phyloP scores from a whole-genome alignment of 805 yeast genomes.

The Lipomyces starkeyi region DNA sequence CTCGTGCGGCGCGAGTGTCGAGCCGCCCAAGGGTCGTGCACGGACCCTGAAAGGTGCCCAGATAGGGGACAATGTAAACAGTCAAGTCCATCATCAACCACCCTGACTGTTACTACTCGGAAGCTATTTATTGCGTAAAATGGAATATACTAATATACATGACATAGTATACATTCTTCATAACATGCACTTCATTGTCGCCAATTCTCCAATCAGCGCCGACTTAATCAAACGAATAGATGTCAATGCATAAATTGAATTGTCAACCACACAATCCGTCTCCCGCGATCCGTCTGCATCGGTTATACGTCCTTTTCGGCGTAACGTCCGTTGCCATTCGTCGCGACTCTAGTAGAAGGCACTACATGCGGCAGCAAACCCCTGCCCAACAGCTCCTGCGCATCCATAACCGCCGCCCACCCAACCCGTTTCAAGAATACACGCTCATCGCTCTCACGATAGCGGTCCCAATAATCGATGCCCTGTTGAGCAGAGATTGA shows the following conservation, averaged over 20 bases:
- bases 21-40: conserved; percentile 1
- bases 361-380: conserved; percentile 10
- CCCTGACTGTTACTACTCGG: too few species aligned
- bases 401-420: conserved; percentile 28
- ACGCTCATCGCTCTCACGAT: conserved; percentile 37
- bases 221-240: too few species aligned
- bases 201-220: not conserved
- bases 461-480: conserved; percentile 35
- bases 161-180: not conserved
- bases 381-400: conserved; percentile 23
- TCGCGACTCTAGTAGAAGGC: not conserved
- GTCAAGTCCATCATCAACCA: not conserved
- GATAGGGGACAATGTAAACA: not conserved
- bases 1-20: not conserved
- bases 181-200: not conserved
- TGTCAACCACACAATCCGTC: not conserved
- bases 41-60: not conserved
- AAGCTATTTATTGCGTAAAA: not conserved
- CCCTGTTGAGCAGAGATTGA: conserved; percentile 40
- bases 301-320: not conserved
- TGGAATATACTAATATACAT: not conserved
- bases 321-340: not conserved
- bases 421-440: conserved; percentile 31
- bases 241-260: not conserved
- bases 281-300: not conserved